phyloP scores from a whole-genome alignment of 2,329 filamentous ascomycete species.

The Anthostomella pinea region DNA sequence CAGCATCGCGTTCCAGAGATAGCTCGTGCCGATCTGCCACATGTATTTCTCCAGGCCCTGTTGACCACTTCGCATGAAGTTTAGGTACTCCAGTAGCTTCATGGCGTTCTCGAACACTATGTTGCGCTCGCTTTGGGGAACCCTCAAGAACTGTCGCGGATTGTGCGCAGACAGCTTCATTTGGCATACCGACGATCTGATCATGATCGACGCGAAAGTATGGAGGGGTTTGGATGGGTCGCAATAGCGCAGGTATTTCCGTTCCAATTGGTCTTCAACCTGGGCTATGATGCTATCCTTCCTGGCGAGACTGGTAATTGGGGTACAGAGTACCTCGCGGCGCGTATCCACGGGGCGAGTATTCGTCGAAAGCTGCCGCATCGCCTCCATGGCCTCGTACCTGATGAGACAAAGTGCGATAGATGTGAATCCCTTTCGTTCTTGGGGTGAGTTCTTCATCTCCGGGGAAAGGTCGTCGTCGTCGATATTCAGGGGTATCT shows the following conservation, averaged over 20 bases:
- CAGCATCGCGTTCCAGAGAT: no score
- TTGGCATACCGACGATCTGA: no score
- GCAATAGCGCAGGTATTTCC: constrained; percentile 35
- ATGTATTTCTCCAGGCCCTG: no score
- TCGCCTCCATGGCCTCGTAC: constrained; percentile 40
- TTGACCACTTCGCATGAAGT: no score
- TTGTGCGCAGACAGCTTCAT: no score
- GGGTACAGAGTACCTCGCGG: constrained; percentile 15
- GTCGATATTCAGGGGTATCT: constrained; percentile 49
- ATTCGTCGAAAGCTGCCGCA: constrained; percentile 33
- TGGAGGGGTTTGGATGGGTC: constrained; percentile 30
- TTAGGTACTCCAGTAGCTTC: no score
- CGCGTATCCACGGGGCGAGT: constrained; percentile 5
- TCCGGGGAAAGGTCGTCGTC: constrained; percentile 47
- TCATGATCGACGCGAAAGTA: no score
- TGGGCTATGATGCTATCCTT: constrained; percentile 31
- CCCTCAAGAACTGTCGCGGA: no score
- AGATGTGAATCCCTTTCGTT: constrained; percentile 43
- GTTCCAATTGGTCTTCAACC: constrained; percentile 33
- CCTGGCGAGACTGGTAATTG: constrained; percentile 9
- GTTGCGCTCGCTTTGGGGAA: no score
- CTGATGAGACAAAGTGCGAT: constrained; percentile 39
- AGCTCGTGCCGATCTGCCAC: no score
- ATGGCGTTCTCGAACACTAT: no score
- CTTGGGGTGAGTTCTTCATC: constrained; percentile 40